Conservation (phyloP, 495 filamentous ascomycete genomes). For the Letharia columbiana region DNA sequence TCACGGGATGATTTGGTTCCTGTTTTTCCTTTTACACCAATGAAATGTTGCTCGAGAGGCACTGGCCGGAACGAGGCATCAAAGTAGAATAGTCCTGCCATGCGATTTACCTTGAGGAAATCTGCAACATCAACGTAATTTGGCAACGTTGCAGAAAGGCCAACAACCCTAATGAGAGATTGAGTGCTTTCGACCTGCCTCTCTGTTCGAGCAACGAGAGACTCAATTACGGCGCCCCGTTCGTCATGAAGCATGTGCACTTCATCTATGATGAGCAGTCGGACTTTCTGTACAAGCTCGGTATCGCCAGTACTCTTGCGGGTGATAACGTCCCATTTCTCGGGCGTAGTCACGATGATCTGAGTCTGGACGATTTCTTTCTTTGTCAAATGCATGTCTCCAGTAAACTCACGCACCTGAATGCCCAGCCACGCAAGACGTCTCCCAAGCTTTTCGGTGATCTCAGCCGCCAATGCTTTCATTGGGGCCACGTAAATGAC, state of each 20-base stretch:
- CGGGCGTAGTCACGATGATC: slow-evolving; percentile 96
- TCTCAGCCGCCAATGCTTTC: slow-evolving; percentile 95
- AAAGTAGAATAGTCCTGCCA: slow-evolving; percentile 93
- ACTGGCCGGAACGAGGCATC: slow-evolving; percentile 93
- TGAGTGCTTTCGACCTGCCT: slow-evolving; percentile 97
- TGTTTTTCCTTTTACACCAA: slow-evolving; percentile 89
- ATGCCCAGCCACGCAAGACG: slow-evolving; percentile 90
- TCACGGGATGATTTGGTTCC: slow-evolving; percentile 70
- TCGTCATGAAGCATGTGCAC: slow-evolving; percentile 99
- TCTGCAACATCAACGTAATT: slow-evolving; percentile 96
- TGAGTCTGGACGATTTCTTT: slow-evolving; percentile 91
- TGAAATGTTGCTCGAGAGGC: slow-evolving; percentile 93
- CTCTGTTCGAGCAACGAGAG: slow-evolving; percentile 86
- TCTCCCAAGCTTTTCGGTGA: slow-evolving; percentile 89
- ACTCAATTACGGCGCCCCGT: slow-evolving; percentile 90
- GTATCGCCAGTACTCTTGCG: slow-evolving; percentile 95
- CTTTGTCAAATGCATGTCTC: slow-evolving; percentile 98
- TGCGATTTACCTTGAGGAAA: slow-evolving; percentile 90
- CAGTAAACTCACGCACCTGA: slow-evolving; percentile 82
- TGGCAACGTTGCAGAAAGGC: slow-evolving; percentile 87
- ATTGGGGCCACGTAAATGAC: slow-evolving; percentile 97
- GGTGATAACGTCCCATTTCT: slow-evolving; percentile 99
- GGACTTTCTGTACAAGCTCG: slow-evolving; percentile 93
- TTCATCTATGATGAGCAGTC: slow-evolving; percentile 95
- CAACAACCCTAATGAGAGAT: slow-evolving; percentile 90